Percentiles rank a stretch among this genome's conserved stretches.
These are phyloP conservation scores for Botrytis fabae DNA, from an alignment of 2,329 filamentous ascomycete species.

Conservation along the genomic window DNA sequence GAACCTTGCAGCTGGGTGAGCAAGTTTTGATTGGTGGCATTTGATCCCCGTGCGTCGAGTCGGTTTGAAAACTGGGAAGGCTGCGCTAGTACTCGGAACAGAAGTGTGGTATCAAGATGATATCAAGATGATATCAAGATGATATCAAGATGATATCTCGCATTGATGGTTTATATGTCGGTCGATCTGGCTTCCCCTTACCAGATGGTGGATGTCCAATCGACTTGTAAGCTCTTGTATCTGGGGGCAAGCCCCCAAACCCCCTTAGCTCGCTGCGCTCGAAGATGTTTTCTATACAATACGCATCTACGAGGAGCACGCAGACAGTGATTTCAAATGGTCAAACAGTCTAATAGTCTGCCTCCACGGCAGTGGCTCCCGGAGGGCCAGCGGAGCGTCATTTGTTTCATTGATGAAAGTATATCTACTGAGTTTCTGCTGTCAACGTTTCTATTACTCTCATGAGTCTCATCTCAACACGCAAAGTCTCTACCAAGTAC, in stretches of 20 bases:
- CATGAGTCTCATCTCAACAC: neutral
- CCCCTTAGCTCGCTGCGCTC: neutral
- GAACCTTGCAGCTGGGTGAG: neutral
- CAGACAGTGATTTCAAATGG: neutral
- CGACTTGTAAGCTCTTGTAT: neutral
- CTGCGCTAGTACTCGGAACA: neutral
- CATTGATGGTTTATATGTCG: no score
- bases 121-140: neutral
- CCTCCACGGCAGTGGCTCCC: constrained; percentile 5
- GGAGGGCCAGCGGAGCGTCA: constrained; percentile 4
- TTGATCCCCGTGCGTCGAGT: neutral
- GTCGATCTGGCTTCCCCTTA: neutral
- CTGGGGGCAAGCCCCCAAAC: neutral
- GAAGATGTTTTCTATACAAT: neutral
- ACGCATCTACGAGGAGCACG: neutral
- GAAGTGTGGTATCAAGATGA: neutral
- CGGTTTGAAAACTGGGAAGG: neutral
- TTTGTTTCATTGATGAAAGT: neutral
- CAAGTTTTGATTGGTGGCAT: constrained; percentile 6
- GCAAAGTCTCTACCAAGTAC: neutral
- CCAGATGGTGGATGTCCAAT: neutral
- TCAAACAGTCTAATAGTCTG: neutral
- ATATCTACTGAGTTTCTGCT: neutral
- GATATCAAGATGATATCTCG: neutral
- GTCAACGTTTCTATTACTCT: neutral